These are phyloP conservation scores for Penicillium sp. DNA, from an alignment of 2,329 filamentous ascomycete species.

Conservation along the genomic window DNA sequence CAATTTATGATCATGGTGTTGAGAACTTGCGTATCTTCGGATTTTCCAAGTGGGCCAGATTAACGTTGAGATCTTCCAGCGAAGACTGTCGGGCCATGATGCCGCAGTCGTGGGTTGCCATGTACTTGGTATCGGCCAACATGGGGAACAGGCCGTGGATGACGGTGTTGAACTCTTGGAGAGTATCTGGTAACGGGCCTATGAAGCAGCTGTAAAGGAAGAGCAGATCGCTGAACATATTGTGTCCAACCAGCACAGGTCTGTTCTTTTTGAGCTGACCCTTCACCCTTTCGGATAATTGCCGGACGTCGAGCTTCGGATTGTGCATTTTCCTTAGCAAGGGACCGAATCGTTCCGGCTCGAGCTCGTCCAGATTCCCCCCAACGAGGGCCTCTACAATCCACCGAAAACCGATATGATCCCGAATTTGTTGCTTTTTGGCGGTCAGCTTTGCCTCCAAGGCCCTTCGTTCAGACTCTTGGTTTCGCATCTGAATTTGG, in stretches of 20 bases:
- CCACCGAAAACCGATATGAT: conserved; percentile 49
- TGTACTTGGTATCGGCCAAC: conserved; percentile 65
- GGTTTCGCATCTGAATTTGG: conserved; percentile 42
- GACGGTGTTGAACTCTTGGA: conserved; percentile 55
- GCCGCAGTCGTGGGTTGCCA: conserved; percentile 59
- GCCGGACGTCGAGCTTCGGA: conserved; percentile 22
- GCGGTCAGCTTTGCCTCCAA: conserved; percentile 30
- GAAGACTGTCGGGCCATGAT: conserved; percentile 51
- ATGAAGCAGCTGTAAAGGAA: conserved; percentile 64
- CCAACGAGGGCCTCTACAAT: conserved; percentile 49
- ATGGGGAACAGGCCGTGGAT: conserved; percentile 58
- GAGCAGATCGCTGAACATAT: conserved; percentile 64
- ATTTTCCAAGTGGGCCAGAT: conserved; percentile 22
- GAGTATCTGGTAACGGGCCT: conserved; percentile 56
- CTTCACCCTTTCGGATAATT: conserved; percentile 37
- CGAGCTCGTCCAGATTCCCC: conserved; percentile 42
- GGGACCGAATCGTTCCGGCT: conserved; percentile 33
- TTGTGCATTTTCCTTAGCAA: conserved; percentile 22
- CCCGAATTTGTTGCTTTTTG: conserved; percentile 31
- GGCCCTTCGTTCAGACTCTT: conserved; percentile 36
- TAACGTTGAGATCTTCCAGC: conserved; percentile 32
- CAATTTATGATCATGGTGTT: not conserved
- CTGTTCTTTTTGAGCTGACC: conserved; percentile 48
- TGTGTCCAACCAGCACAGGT: conserved; percentile 62
- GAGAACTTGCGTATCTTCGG: conserved; percentile 34